Evolutionary conservation across 192 early-diverging fungal species (phyloP).

Genomic region (Podila minutissima): DNA sequence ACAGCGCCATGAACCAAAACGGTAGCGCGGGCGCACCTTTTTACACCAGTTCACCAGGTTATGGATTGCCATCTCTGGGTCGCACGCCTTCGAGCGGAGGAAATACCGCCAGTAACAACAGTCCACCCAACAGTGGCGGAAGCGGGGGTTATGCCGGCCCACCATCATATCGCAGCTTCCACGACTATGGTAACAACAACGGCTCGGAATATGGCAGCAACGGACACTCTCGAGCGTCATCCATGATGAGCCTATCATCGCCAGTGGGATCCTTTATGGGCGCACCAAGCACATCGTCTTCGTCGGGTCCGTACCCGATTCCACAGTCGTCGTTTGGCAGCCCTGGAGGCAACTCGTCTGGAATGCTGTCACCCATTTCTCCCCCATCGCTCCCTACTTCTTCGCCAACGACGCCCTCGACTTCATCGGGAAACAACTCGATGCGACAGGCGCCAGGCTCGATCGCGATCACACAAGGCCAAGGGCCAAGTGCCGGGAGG

Average conservation of each 20-base stretch:
- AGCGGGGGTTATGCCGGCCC: neutral
- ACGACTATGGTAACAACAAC: constrained; percentile 28
- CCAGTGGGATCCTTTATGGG: constrained; percentile 36
- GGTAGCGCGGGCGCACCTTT: constrained; percentile 29
- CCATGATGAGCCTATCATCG: constrained; percentile 39
- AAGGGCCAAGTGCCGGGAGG: constrained; percentile 11
- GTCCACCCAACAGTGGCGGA: neutral
- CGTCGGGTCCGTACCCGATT: constrained; percentile 26
- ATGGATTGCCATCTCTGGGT: constrained; percentile 19
- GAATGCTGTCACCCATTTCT: constrained; percentile 43
- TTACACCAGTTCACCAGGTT: constrained; percentile 19
- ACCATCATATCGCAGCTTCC: constrained; percentile 7
- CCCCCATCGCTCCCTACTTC: constrained; percentile 24
- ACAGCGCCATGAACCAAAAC: constrained; percentile 28
- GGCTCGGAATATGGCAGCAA: constrained; percentile 12
- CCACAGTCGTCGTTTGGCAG: constrained; percentile 32
- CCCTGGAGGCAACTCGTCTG: constrained; percentile 19
- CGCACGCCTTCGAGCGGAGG: constrained; percentile 3
- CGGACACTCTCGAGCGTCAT: constrained; percentile 35
- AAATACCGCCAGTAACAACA: neutral
- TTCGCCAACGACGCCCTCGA: constrained; percentile 4
- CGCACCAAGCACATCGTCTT: constrained; percentile 11
- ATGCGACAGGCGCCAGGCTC: constrained; percentile 16
- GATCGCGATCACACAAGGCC: constrained; percentile 17
- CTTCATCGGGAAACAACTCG: constrained; percentile 1